Percentiles rank a stretch among this genome's conserved stretches.
phyloP scores from a whole-genome alignment of 345 rosid genomes.

The Arabidopsis thaliana region TAIR10.1 NC_003076.8:103501-104000 shows the following conservation, averaged over 20 bases:
- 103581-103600: slow-evolving; percentile 26
- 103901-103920: not conserved
- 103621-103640: not conserved
- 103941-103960: no score
- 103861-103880: no score
- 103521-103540: slow-evolving; percentile 29
- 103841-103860: not conserved
- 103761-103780: slow-evolving; percentile 19
- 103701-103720: slow-evolving; percentile 30
- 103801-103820: not conserved
- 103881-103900: no score
- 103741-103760: slow-evolving; percentile 29
- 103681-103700: slow-evolving; percentile 7
- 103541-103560: slow-evolving; percentile 23
- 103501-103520: slow-evolving; percentile 35
- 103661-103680: slow-evolving; percentile 15
- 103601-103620: not conserved
- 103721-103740: slow-evolving; percentile 17
- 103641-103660: not conserved
- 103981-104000: not conserved
- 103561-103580: slow-evolving; percentile 21
- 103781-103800: not conserved
- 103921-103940: no score
- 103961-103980: not conserved
- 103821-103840: not conserved